phyloP scores from a whole-genome alignment of 352 stramenopile species.

The Phytophthora citricola region DNA sequence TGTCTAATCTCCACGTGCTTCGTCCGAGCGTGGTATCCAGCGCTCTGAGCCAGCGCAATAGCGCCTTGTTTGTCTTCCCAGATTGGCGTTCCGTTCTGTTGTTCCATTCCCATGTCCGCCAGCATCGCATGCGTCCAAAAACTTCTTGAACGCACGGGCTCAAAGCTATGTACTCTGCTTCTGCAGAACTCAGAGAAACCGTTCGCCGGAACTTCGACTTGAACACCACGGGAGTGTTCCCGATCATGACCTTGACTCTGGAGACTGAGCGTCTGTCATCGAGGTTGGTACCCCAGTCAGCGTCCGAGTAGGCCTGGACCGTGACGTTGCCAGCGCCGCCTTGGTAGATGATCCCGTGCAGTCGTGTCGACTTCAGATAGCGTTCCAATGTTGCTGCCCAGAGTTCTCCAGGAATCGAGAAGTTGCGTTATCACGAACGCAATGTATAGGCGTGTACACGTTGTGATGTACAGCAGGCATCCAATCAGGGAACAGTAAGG shows the following conservation, averaged over 20 bases:
- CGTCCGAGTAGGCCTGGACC: slow-evolving; percentile 17
- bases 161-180: slow-evolving; percentile 34
- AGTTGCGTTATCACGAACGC: too few species aligned
- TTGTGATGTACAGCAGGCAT: too few species aligned
- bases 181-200: slow-evolving; percentile 19
- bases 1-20: too few species aligned
- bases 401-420: too few species aligned
- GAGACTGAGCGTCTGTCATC: too few species aligned
- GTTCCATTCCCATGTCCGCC: slow-evolving; percentile 6
- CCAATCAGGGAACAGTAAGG: too few species aligned
- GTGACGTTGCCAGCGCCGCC: background rate
- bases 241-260: slow-evolving; percentile 23
- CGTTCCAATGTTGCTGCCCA: too few species aligned
- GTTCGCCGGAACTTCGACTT: slow-evolving; percentile 23
- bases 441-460: too few species aligned
- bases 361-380: slow-evolving; percentile 3
- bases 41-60: too few species aligned
- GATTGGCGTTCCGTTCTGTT: slow-evolving; percentile 7
- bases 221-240: slow-evolving; percentile 8
- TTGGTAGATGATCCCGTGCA: slow-evolving; percentile 8
- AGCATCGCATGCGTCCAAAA: slow-evolving; percentile 16
- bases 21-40: too few species aligned
- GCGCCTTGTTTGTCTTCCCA: slow-evolving; percentile 1
- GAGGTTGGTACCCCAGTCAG: slow-evolving; percentile 11
- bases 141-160: slow-evolving; percentile 23